These are phyloP conservation scores for Exutisphaerella laricina DNA, from an alignment of 2,329 filamentous ascomycete genomes.

Conservation along the genomic window DNA sequence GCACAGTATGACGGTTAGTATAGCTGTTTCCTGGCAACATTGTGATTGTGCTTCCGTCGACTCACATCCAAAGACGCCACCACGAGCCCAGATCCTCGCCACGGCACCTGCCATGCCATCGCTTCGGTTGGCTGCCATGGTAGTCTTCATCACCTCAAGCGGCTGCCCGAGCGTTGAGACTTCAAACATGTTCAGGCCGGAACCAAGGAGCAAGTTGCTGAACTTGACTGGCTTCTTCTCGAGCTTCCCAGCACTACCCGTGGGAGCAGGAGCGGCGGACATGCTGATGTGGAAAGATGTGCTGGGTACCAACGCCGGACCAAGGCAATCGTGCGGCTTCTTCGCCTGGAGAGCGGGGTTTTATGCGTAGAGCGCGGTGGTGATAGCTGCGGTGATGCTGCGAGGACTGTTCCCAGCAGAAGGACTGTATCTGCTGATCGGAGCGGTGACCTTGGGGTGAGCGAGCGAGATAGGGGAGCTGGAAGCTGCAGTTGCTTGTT, in stretches of 20 bases:
- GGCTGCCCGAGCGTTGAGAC: slow-evolving; percentile 70
- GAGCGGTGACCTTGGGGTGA: too few species aligned
- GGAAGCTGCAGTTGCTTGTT: too few species aligned
- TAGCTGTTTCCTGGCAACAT: not conserved
- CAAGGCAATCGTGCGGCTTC: slow-evolving; percentile 90
- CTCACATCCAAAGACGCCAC: slow-evolving; percentile 91
- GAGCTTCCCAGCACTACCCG: slow-evolving; percentile 44
- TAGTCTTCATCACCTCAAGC: slow-evolving; percentile 98
- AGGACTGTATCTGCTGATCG: too few species aligned
- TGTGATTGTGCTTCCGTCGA: slow-evolving; percentile 23
- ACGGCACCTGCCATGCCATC: slow-evolving; percentile 81
- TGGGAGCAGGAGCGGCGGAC: slow-evolving; percentile 35
- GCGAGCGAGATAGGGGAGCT: too few species aligned
- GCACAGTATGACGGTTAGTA: slow-evolving; percentile 2
- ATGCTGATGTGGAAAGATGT: slow-evolving; percentile 42
- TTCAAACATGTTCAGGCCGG: slow-evolving; percentile 93
- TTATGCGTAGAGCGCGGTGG: too few species aligned
- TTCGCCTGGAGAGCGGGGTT: too few species aligned
- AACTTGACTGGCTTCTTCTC: slow-evolving; percentile 99
- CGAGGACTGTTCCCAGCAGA: too few species aligned
- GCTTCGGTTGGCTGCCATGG: slow-evolving; percentile 93
- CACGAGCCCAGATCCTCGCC: slow-evolving; percentile 83
- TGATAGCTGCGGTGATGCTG: not conserved
- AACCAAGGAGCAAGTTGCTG: slow-evolving; percentile 93
- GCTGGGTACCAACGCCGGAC: slow-evolving; percentile 63